A percentile compares a stretch with the other conserved stretches of the same genome.
These are phyloP conservation scores for Agaricus blazei DNA, from an alignment of 768 basidiomycete genomes.

Conservation along the genomic window DNA sequence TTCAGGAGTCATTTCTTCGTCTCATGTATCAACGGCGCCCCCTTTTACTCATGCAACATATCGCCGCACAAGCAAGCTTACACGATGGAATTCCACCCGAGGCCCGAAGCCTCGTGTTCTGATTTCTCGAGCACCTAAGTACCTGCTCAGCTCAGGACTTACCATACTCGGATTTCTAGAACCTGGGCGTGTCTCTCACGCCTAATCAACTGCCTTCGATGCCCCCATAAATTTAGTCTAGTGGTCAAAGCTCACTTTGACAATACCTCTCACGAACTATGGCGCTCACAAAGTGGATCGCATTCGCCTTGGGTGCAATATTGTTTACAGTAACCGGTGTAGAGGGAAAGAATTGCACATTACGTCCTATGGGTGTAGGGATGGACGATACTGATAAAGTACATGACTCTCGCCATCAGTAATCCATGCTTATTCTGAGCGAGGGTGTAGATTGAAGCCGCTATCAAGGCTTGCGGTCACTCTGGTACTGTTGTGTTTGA, in stretches of 20 bases:
- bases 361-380: constrained; percentile 31
- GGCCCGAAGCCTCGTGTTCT: too few relatives aligned
- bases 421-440: not conserved
- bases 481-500: constrained; percentile 40
- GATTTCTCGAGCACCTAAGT: too few relatives aligned
- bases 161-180: not conserved
- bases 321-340: constrained; percentile 12
- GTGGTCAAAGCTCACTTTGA: not conserved
- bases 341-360: constrained; percentile 17
- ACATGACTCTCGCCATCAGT: not conserved
- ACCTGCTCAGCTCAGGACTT: not conserved
- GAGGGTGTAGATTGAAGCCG: constrained; percentile 36
- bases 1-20: too few relatives aligned
- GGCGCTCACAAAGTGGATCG: not conserved
- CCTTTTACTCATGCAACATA: too few relatives aligned
- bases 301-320: constrained; percentile 8
- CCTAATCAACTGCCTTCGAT: not conserved
- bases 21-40: too few relatives aligned
- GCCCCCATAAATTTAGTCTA: not conserved
- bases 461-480: constrained; percentile 44
- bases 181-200: not conserved
- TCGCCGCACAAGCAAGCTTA: too few relatives aligned
- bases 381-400: constrained; percentile 37
- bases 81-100: too few relatives aligned
- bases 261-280: not conserved